Conservation (phyloP, 129 eudicot genomes). For the Arctium lappa region DNA sequence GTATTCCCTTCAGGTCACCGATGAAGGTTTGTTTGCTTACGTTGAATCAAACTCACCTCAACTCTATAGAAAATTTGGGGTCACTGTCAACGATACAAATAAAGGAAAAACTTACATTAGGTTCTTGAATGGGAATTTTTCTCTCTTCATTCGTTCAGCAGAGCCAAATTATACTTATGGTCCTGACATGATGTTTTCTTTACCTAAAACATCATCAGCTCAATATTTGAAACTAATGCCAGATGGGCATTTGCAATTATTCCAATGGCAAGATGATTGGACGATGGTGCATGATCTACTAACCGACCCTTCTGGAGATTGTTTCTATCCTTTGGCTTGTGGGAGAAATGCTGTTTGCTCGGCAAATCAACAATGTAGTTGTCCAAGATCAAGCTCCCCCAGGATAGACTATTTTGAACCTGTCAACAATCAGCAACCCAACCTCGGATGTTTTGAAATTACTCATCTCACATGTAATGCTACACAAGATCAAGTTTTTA, state of each 20-base stretch:
- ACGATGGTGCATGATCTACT: not conserved
- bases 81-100: not conserved
- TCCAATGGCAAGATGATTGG: not conserved
- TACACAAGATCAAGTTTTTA: constrained; percentile 19
- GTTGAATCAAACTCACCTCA: constrained; percentile 23
- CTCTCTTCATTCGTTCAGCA: not conserved
- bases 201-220: not conserved
- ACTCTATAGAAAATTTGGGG: not conserved
- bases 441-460: constrained; percentile 15
- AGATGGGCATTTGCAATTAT: constrained; percentile 27
- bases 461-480: constrained; percentile 16
- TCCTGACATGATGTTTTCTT: not conserved
- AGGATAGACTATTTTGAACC: not conserved
- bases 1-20: constrained; percentile 1
- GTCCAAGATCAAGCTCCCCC: constrained; percentile 4
- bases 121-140: constrained; percentile 5
- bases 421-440: not conserved
- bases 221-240: constrained; percentile 20
- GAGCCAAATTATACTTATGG: not conserved
- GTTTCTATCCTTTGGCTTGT: constrained; percentile 25
- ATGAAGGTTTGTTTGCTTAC: not conserved
- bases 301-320: not conserved
- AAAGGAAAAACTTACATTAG: not conserved
- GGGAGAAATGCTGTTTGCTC: constrained; percentile 38
- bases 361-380: constrained; percentile 7